phyloP scores from a whole-genome alignment of 1,284 basidiomycete genomes.

The Sanghuangporus weigelae region DNA sequence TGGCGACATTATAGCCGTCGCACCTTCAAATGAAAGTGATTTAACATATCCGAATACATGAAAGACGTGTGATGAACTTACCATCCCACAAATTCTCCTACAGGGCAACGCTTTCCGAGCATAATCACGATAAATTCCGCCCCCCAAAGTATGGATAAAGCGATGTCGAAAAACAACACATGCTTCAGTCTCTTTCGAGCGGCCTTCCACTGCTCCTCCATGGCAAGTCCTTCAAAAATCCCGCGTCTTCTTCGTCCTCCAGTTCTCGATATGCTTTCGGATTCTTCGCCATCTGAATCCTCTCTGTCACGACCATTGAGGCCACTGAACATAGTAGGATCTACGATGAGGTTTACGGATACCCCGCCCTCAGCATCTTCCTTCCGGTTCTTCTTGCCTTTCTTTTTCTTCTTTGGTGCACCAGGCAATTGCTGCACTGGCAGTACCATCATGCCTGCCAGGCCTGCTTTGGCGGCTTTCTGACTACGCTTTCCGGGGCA shows the following conservation, averaged over 20 bases:
- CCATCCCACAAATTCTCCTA: constrained; percentile 58
- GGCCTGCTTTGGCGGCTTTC: constrained; percentile 27
- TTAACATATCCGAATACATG: neutral
- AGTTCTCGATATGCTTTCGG: constrained; percentile 24
- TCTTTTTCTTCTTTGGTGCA: constrained; percentile 33
- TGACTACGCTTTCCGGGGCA: constrained; percentile 28
- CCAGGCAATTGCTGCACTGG: constrained; percentile 46
- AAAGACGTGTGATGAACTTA: constrained; percentile 30
- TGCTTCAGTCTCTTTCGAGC: constrained; percentile 52
- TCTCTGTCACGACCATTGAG: constrained; percentile 26
- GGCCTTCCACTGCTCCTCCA: constrained; percentile 57
- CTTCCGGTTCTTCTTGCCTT: constrained; percentile 30
- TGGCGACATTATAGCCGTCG: constrained; percentile 61
- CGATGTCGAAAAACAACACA: constrained; percentile 43
- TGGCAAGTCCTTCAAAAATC: constrained; percentile 53
- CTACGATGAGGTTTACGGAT: constrained; percentile 68
- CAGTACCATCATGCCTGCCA: constrained; percentile 57
- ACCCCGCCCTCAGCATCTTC: constrained; percentile 38
- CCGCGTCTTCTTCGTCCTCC: constrained; percentile 33
- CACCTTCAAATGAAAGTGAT: constrained; percentile 47
- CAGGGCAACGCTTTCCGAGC: constrained; percentile 56
- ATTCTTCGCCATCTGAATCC: constrained; percentile 21
- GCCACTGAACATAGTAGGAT: constrained; percentile 51
- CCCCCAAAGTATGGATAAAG: constrained; percentile 51
- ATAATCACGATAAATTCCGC: constrained; percentile 54